Evolutionary conservation across 768 basidiomycete genomes (phyloP), one percentile per base, ranked within the genome.

Genomic region (Lactarius akahatsu): DNA sequence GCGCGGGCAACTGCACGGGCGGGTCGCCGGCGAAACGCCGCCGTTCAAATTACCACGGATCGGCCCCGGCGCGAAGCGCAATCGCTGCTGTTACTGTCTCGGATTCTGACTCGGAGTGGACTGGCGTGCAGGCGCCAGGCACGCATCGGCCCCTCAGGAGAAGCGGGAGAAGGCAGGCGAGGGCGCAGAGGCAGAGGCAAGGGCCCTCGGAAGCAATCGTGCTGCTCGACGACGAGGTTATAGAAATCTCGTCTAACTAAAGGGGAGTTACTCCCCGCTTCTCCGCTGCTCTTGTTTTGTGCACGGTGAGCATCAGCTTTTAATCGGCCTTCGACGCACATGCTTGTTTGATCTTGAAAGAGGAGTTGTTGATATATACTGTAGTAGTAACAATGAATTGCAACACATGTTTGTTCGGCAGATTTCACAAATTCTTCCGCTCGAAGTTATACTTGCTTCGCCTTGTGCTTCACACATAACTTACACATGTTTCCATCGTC

Each of bases 211-310:
- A 15, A 38, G 5, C 58, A n/a, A 26, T 9, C 4, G 10, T 57
- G 30, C 55, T 28, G n/a, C 13, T 20, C n/a, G 63, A 56, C 11
- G 15, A 41, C n/a, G 67, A 68, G 40, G 32, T 68, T 11, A 66
- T 68, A 57, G 67, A 68, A 2, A 61, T 68, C 32, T 68, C 60
- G n/a, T 66, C 64, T 23, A 45, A 68, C 16, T 68, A 61, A 38
- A n/a, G 13, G 52, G 30, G 16, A 4, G 45, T 47, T 8, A 9
- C 7, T 43, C 43, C 23, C 32, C 32, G 16, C 47, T 50, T 50
- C 5, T 11, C 43, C 1, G 26, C 63, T 15, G 11, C 11, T 50
- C 4, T 23, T 50, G 23, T 50, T 26, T 8, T 10, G 20, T 23
- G n/a, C n/a, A n/a, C 20, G 9, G n/a, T 47, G 45, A 3, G 45